Conservation (phyloP, 495 filamentous ascomycete species). For the Aspergillus heteromorphus region DNA sequence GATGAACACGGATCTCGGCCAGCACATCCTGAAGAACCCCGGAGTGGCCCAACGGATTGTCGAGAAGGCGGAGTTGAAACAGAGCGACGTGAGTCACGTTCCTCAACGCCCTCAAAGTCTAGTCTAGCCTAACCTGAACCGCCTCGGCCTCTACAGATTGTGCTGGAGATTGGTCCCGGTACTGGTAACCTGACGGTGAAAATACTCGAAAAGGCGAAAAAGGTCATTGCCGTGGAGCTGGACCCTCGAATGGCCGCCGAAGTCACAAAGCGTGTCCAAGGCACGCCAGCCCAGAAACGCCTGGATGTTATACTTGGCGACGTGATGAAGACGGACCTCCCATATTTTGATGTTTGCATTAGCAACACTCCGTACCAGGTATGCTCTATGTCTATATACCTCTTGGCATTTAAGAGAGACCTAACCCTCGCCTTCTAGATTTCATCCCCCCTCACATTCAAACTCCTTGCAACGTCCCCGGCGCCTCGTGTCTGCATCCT, state of each 20-base stretch:
- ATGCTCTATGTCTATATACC: constrained; percentile 14
- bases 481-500: constrained; percentile 74
- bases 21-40: constrained; percentile 95
- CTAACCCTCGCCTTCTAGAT: constrained; percentile 47
- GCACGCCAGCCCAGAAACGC: constrained; percentile 70
- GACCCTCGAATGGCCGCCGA: constrained; percentile 97
- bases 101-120: not conserved
- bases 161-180: constrained; percentile 71
- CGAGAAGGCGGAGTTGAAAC: constrained; percentile 83
- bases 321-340: constrained; percentile 85
- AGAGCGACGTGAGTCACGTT: constrained; percentile 61
- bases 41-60: constrained; percentile 85
- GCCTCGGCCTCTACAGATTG: constrained; percentile 33
- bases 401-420: not conserved
- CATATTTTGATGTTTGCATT: constrained; percentile 87
- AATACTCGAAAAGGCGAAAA: constrained; percentile 81
- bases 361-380: constrained; percentile 88
- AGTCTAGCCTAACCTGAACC: not conserved
- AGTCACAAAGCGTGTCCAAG: constrained; percentile 89
- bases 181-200: constrained; percentile 85
- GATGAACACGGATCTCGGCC: constrained; percentile 78
- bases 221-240: constrained; percentile 85
- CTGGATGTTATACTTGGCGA: constrained; percentile 85
- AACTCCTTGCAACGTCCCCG: constrained; percentile 74
- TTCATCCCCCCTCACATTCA: constrained; percentile 82